A percentile compares a stretch with the other conserved stretches of the same genome.
phyloP scores from a whole-genome alignment of 139 green algal species.

The Haematococcus sp. region DNA sequence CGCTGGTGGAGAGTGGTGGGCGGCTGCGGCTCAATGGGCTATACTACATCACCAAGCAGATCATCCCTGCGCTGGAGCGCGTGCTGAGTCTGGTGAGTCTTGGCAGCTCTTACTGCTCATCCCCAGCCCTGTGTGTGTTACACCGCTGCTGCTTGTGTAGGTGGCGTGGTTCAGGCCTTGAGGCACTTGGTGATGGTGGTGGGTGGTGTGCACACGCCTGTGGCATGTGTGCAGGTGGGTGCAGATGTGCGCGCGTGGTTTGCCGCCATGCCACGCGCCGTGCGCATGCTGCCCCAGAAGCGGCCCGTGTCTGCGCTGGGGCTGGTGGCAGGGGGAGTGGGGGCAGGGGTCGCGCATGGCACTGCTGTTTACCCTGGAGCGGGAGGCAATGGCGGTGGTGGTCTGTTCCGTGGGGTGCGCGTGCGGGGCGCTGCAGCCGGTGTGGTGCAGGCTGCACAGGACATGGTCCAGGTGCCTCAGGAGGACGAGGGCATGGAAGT shows the following conservation, averaged over 20 bases:
- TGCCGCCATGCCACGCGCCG: conserved; percentile 66
- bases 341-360: no score
- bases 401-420: no score
- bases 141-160: not conserved
- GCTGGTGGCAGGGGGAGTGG: conserved; percentile 3
- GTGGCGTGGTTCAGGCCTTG: not conserved
- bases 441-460: no score
- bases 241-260: conserved; percentile 88
- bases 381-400: no score
- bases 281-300: conserved; percentile 81
- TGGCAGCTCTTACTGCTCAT: not conserved
- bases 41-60: conserved; percentile 97
- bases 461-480: no score
- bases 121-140: not conserved
- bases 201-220: not conserved
- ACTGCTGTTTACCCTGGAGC: no score
- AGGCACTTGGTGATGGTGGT: not conserved
- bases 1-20: conserved; percentile 64
- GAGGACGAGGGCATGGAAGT: no score
- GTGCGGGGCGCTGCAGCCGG: no score
- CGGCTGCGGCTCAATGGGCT: conserved; percentile 71
- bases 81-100: conserved; percentile 73
- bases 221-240: conserved; percentile 42
- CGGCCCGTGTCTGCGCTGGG: conserved; percentile 49
- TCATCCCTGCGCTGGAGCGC: conserved; percentile 89